Base-by-base conservation (phyloP, 805 yeast genomes). In the Ogataea trehaloabstinens region DNA sequence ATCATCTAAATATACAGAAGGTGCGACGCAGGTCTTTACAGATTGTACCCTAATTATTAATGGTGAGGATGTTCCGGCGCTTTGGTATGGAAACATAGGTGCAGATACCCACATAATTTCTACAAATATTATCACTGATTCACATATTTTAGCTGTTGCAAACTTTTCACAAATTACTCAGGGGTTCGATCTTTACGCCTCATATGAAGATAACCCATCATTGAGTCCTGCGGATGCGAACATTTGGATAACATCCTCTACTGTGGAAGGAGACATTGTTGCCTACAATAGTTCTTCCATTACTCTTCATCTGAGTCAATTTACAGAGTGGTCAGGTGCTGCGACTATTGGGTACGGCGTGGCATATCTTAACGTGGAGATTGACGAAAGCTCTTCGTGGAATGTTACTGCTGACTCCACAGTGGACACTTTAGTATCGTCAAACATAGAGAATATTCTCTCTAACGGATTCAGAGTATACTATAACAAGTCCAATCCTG, bases 61-160 rank as follows among this genome's bases (percentile, higher is more conserved):
- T 12, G 40, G 40, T n/a, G 40, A 36, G 8, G 34, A 20, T 10
- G 27, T 20, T 11, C 40, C 40, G 8, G 34, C 30, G 13, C 30
- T 36, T 19, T 36, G 40, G 40, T 36, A 36, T 24, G 40, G 40
- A 29, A 36, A 36, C 13, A 19, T 36, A 6, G 40, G 40, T 10
- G 20, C 34, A 8, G 29, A 29, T 10, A 36, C 40, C 18, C 30
- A 36, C 17, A 29, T 36, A n/a, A 36, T 34, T 3, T 28, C 34
- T 17, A 15, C 24, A 13, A 36, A 22, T 21, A 12, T 36, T 24
- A 16, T 17, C 5, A 30, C 17, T 16, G 40, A 36, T 2, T 36
- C 40, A 3, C 34, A 34, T 5, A 30, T 36, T 22, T 19, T 36
- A 15, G 40, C 40, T 5, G 40, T 36, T 10, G 40, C 40, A 7